Conservation (phyloP, 352 stramenopile species). For the Blastocystis sp. region DNA sequence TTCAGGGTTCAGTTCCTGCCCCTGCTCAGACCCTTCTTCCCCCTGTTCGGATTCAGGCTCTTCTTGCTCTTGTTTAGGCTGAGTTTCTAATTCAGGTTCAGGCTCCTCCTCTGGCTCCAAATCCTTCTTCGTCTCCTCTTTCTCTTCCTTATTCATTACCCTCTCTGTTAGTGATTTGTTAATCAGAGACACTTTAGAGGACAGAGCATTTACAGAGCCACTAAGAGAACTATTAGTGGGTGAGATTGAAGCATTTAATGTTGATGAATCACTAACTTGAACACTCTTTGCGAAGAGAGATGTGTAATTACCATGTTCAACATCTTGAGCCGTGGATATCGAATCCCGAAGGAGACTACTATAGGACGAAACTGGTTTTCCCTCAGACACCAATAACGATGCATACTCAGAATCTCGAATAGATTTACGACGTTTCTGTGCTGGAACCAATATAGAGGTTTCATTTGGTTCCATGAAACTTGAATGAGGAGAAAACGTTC, state of each 20-base stretch:
- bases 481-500: not conserved
- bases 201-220: not conserved
- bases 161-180: not conserved
- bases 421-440: not conserved
- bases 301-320: not conserved
- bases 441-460: not conserved
- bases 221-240: not conserved
- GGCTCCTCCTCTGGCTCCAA: not conserved
- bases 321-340: not conserved
- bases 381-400: slow-evolving; percentile 2
- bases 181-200: not conserved
- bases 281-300: not conserved
- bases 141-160: not conserved
- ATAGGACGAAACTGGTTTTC: not conserved
- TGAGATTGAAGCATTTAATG: not conserved
- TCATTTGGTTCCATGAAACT: slow-evolving; percentile 34
- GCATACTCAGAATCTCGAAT: slow-evolving; percentile 34
- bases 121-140: too few relatives aligned
- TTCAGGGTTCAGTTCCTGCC: not conserved
- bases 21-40: not conserved
- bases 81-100: not conserved
- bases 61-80: not conserved
- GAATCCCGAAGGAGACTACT: slow-evolving; percentile 20
- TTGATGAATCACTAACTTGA: not conserved
- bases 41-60: not conserved